phyloP scores from a whole-genome alignment of 2,329 filamentous ascomycete species.

The Cladorrhinum sp. region DNA sequence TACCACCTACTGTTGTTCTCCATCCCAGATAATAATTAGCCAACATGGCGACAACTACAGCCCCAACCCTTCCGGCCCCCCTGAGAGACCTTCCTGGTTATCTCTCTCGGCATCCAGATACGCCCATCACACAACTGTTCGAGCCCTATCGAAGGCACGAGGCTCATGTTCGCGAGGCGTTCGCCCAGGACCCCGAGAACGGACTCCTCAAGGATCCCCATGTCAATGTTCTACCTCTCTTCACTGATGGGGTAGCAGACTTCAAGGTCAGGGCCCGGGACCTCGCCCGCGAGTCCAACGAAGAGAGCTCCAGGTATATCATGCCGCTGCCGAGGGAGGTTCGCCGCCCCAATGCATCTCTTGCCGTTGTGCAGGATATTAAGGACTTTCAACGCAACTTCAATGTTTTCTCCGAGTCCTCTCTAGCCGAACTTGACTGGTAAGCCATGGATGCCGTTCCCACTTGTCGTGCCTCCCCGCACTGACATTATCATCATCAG shows the following conservation, averaged over 20 bases:
- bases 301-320: conserved; percentile 64
- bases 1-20: background rate
- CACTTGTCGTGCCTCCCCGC: background rate
- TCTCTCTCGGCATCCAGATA: conserved; percentile 52
- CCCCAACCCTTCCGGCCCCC: conserved; percentile 47
- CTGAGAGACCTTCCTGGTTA: conserved; percentile 48
- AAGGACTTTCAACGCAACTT: conserved; percentile 77
- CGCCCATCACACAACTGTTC: conserved; percentile 55
- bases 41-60: conserved; percentile 37
- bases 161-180: conserved; percentile 61
- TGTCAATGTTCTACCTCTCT: conserved; percentile 66
- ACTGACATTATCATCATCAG: conserved; percentile 2
- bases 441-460: conserved; percentile 31
- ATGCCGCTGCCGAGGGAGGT: conserved; percentile 63
- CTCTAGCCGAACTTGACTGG: conserved; percentile 75
- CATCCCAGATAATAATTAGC: background rate
- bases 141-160: conserved; percentile 67
- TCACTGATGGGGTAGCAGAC: conserved; percentile 51
- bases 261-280: conserved; percentile 63
- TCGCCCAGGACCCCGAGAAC: conserved; percentile 64
- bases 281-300: conserved; percentile 53
- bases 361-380: conserved; percentile 64
- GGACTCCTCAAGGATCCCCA: conserved; percentile 53
- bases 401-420: conserved; percentile 75
- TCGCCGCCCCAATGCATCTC: conserved; percentile 59